Conservation (phyloP, 1,139 yeast species). For the Hemisphaericaspora lyxosophila region DNA sequence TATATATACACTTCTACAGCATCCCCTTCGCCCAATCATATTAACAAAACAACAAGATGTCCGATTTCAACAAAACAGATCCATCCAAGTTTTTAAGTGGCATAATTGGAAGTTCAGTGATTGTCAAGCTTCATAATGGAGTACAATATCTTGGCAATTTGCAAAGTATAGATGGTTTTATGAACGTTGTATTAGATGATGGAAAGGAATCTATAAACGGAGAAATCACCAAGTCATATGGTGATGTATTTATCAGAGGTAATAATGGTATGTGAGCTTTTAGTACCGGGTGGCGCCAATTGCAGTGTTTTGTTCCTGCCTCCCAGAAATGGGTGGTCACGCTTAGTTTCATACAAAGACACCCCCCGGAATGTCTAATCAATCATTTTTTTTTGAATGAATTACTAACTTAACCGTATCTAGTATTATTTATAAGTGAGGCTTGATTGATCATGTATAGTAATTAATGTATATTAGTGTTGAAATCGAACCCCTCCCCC, state of each 20-base stretch:
- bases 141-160: slow-evolving; percentile 72
- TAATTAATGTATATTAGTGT: slow-evolving; percentile 8
- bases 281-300: too few relatives aligned
- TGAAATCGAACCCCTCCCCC: too few relatives aligned
- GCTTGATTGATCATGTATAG: slow-evolving; percentile 20
- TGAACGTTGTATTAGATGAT: slow-evolving; percentile 87
- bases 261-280: slow-evolving; percentile 69
- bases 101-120: slow-evolving; percentile 76
- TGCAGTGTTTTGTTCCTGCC: too few relatives aligned
- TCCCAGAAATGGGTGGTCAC: too few relatives aligned
- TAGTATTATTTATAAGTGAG: slow-evolving; percentile 50
- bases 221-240: slow-evolving; percentile 56
- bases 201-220: slow-evolving; percentile 68
- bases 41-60: background rate
- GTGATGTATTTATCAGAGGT: slow-evolving; percentile 93
- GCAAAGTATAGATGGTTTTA: slow-evolving; percentile 93
- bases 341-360: too few relatives aligned
- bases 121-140: slow-evolving; percentile 85
- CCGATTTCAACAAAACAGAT: slow-evolving; percentile 34
- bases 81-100: slow-evolving; percentile 81
- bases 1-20: too few relatives aligned
- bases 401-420: too few relatives aligned
- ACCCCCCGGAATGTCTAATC: too few relatives aligned
- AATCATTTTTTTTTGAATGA: too few relatives aligned
- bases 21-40: too few relatives aligned